Base-by-base conservation (phyloP, 306 rosid species). In the Lathyrus tuberosus region DNA sequence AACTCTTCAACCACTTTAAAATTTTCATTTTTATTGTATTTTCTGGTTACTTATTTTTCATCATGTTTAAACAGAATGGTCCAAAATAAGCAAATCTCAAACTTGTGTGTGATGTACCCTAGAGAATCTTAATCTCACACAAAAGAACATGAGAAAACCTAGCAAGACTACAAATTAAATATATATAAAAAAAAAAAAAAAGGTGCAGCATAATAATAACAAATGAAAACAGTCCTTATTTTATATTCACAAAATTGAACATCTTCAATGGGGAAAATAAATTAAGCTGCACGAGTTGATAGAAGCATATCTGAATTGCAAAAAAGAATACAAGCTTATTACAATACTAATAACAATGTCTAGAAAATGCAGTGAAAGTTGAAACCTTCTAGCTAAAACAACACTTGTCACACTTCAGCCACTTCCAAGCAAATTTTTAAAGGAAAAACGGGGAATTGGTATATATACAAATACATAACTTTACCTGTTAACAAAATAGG, bases 321-420 rank as follows among this genome's bases (percentile, higher is more conserved):
- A 33, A 66, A 43, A 54, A 73, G 76, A 85, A 48, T 79, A 75
- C 86, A 65, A 70, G 73, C 78, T 89, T 92, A 86, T 92, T 89
- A 78, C 90, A 82, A 52, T 59, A 81, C 85, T 83, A 8, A 35
- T 6, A 35, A 35, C 8, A 80, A 4, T 38, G 86, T 84, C 88
- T 82, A 79, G 72, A 59, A 69, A 77, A 66, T 65, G 61, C 80
- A 70, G 42, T 57, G 71, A 81, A 76, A 85, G 77, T 20, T 69
- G 71, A 79, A 81, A 86, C 66, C 75, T 74, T 70, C 82, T 71
- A 71, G 47, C 77, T 79, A 22, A 53, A 70, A 16, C 68, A 75
- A 75, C 40, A 35, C 40, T 35, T 35, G 40, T 35, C 40, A 65
- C 24, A 74, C 71, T 1, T 49, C 78, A 65, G 46, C 43, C 53